Conservation (phyloP, 2,329 filamentous ascomycete species). For the Ceratocystis destructans region DNA sequence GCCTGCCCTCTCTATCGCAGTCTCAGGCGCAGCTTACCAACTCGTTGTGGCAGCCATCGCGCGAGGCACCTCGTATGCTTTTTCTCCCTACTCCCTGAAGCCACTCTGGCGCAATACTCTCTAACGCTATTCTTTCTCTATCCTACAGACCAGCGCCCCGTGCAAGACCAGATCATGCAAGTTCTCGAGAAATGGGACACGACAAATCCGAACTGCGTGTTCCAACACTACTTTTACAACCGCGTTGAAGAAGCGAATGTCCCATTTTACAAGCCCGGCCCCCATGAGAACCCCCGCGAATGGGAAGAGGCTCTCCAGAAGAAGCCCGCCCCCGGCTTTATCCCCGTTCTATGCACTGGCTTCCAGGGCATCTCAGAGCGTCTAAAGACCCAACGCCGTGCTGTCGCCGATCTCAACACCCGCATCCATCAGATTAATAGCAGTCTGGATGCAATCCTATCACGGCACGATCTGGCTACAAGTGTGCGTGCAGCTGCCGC, state of each 20-base stretch:
- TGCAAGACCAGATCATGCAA: constrained; percentile 58
- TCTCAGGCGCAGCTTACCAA: constrained; percentile 35
- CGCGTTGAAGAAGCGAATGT: constrained; percentile 59
- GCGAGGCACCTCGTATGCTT: constrained; percentile 35
- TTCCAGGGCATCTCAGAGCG: constrained; percentile 60
- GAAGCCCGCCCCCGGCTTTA: constrained; percentile 61
- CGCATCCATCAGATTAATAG: constrained; percentile 69
- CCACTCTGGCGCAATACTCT: constrained; percentile 12
- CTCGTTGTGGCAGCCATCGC: constrained; percentile 41
- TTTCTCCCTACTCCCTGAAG: not conserved
- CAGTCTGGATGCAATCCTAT: constrained; percentile 55
- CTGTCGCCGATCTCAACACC: constrained; percentile 54
- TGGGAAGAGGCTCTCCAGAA: constrained; percentile 76
- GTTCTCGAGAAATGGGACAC: constrained; percentile 65
- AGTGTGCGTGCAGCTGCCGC: constrained; percentile 61
- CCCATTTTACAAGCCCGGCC: constrained; percentile 60
- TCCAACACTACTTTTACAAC: constrained; percentile 82
- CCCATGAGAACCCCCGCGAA: constrained; percentile 58
- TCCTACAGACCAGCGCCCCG: constrained; percentile 47
- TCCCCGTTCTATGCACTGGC: constrained; percentile 62
- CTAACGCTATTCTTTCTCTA: not conserved
- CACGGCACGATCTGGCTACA: constrained; percentile 62
- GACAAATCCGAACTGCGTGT: constrained; percentile 51
- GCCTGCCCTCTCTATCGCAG: constrained; percentile 32
- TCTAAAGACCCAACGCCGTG: constrained; percentile 56